phyloP scores from a whole-genome alignment of 306 rosid genomes.

The Crotalaria pallida region DNA sequence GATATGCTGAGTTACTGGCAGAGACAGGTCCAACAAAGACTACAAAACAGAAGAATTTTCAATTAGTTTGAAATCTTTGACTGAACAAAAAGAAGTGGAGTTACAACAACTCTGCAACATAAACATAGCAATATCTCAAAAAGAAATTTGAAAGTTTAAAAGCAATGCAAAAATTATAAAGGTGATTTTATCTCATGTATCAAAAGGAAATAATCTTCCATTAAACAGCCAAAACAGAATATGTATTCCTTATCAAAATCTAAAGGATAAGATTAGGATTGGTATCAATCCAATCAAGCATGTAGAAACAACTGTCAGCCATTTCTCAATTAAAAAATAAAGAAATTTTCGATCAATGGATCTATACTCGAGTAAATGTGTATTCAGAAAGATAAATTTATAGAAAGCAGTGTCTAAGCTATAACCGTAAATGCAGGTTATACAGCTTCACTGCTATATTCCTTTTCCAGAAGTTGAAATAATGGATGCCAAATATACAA shows the following conservation, averaged over 20 bases:
- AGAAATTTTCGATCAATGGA: background rate
- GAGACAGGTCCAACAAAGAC: background rate
- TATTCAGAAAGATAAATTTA: background rate
- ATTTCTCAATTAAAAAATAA: background rate
- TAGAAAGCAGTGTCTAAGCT: background rate
- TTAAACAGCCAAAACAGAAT: background rate
- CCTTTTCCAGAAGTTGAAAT: background rate
- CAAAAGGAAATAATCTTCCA: background rate
- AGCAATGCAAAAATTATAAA: background rate
- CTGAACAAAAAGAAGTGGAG: background rate
- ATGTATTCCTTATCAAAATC: background rate
- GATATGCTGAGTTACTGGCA: background rate
- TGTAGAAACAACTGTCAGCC: background rate
- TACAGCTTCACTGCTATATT: background rate
- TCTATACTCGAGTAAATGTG: background rate
- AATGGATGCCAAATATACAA: background rate
- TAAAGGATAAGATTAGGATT: background rate
- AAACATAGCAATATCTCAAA: background rate
- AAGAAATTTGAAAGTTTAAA: background rate
- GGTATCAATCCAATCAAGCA: background rate
- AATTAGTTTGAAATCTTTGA: background rate
- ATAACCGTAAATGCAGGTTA: background rate
- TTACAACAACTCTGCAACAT: background rate
- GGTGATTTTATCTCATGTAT: background rate
- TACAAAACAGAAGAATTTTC: conserved; percentile 7